Base-by-base conservation (phyloP, 495 filamentous ascomycete genomes). In the Niebla homalea region DNA sequence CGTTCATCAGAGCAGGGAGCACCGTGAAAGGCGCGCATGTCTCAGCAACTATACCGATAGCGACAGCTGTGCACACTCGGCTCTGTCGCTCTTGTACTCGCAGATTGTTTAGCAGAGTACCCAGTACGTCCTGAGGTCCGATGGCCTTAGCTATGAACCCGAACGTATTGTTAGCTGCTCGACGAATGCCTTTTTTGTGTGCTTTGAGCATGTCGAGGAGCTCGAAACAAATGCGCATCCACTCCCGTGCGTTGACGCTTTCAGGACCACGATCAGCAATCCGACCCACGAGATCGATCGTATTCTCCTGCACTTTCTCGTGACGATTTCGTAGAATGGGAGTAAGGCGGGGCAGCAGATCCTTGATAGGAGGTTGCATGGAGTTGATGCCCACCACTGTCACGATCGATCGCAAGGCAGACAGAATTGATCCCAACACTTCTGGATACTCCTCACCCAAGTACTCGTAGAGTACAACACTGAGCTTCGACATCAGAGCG, bases 211-310 rank as follows among this genome's bases (percentile, higher is more conserved):
- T 97, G 69, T 99, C 93, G 36, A 97, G 77, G 43, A 99, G 73
- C 71, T 99, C 93, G 64, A 97, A 99, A 70, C 93, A 97, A 64
- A 99, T 99, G 58, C 93, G 79, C 93, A 99, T 97, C 93, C 93
- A 97, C 65, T 99, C 93, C 61, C 92, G 80, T 15, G 93, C 89
- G 60, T 93, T 94, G 60, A 99, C 93, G 46, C 80, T 86, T 62
- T 97, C 90, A 8, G 93, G 87, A 12, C 92, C 93, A 57, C 93
- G 85, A 64, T 99, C 93, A 37, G 93, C 93, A 58, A 97, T 97
- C 73, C 93, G 92, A 55, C 93, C 93, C 40, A 99, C 92, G 4
- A 99, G 74, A 62, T 99, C 93, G 59, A 99, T 97, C n/a, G 92
- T 95, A 67, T 99, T 99, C 58, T 99, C 93, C 64, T 99, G 93